Evolutionary conservation across 768 basidiomycete genomes (phyloP).

Genomic region (Lactarius vividus): DNA sequence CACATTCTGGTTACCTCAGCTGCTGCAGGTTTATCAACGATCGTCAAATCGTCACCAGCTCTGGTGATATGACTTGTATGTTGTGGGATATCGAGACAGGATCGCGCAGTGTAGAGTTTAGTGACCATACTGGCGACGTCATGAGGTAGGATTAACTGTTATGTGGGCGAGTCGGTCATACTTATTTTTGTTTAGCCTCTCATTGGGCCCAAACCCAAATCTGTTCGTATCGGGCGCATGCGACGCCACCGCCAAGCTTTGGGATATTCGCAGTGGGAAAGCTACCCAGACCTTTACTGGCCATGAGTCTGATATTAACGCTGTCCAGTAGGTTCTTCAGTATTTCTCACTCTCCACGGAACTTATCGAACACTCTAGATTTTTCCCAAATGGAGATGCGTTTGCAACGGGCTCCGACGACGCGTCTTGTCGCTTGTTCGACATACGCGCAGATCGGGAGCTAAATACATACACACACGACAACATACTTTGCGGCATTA

Average conservation of each 20-base stretch:
- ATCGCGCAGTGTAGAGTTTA: conserved; percentile 96
- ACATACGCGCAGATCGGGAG: conserved; percentile 96
- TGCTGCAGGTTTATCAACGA: conserved; percentile 99
- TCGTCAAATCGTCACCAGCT: conserved; percentile 95
- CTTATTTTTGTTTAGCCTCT: conserved; percentile 57
- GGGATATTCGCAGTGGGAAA: conserved; percentile 97
- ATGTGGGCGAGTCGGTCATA: conserved; percentile 5
- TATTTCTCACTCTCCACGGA: neutral
- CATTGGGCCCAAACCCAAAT: conserved; percentile 90
- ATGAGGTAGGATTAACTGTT: conserved; percentile 74
- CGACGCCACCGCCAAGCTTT: conserved; percentile 96
- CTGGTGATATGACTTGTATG: conserved; percentile 99
- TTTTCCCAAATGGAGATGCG: conserved; percentile 99
- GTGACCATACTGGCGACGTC: conserved; percentile 98
- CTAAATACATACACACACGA: conserved; percentile 97
- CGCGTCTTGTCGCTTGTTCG: conserved; percentile 96
- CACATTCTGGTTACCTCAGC: conserved; percentile 95
- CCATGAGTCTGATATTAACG: conserved; percentile 99
- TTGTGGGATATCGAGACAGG: conserved; percentile 99
- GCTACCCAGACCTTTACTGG: conserved; percentile 98
- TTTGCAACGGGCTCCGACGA: conserved; percentile 99
- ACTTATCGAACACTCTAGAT: conserved; percentile 49
- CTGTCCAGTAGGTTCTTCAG: conserved; percentile 76
- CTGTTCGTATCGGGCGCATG: conserved; percentile 99
- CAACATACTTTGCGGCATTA: conserved; percentile 98